Evolutionary conservation across 192 early-diverging fungal species (phyloP), one percentile per base, ranked within the genome.

Genomic region (Coemansia sp.): DNA sequence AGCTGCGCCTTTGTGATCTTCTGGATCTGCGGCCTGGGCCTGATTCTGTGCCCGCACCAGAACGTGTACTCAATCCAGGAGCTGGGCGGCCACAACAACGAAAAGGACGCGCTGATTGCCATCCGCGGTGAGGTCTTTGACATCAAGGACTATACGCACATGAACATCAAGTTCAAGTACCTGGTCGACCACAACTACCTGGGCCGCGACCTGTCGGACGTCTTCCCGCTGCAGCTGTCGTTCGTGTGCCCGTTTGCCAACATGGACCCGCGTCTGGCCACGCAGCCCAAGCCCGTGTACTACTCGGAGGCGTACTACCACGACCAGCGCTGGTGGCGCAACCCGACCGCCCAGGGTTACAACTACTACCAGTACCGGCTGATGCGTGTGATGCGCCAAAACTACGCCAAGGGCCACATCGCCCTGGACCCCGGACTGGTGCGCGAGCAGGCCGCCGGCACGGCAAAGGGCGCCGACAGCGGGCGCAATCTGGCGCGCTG

Each of bases 51-150:
- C 58, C 88, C 87, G 2, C 76, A 79, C 50, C 83, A 85, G 50
- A 76, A 86, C 50, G 81, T 88, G 10, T 96, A 57, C 60, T 88
- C 74, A 50, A 81, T 62, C 56, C 54, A 75, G 21, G 87, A 90
- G 50, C 67, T 95, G 2, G 72, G 80, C 7, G 48, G 66, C 9
- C 80, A 83, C 67, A 70, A 56, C 60, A 79, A 41, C 15, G 74
- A 46, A n/a, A 67, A 76, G 23, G 79, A 84, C 50, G 83, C 85
- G 0, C 83, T 74, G 50, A 70, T 83, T 0, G 56, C 84, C 26
- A 81, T 92, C 60, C 88, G 91, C 31, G 90, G 88, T 38, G 83
- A 87, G 51, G 82, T 93, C 22, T 92, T 90, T 78, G 80, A 88
- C 49, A 66, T 93, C 50, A 81, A 80, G 14, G 66, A 79, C 31